Base-by-base conservation (phyloP, 2,329 filamentous ascomycete species). In the Beauveria australis region DNA sequence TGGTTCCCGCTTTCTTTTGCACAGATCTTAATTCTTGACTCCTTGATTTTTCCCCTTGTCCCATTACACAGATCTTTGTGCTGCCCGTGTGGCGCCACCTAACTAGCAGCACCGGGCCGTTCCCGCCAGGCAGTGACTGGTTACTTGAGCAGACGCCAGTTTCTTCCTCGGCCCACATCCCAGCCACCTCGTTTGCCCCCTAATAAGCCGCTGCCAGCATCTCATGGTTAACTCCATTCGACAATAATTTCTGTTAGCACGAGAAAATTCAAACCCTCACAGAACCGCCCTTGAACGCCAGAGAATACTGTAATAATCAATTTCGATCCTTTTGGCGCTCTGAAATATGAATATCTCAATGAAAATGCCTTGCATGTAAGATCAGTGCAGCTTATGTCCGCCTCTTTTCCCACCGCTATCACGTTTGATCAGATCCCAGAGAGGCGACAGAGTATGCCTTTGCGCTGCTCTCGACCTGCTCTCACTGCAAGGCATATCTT, bases 191-290 rank as follows among this genome's bases (percentile, higher is more conserved):
- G 33, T 63, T 66, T 64, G 54, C 22, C 53, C 63, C 49, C 61
- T 2, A 59, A 59, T 65, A 66, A 67, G 62, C 33, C 33, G 12
- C 62, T 63, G 53, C n/a, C 41, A n/a, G n/a, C 28, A 55, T 61
- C 68, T 65, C 64, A 55, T 61, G 55, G 37, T 57, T 61, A 66
- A 68, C 72, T 73, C 72, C 63, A 63, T 48, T 44, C 26, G 62
- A 54, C 64, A 72, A 68, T 73, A 71, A 70, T 59, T 66, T 63
- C 10, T 68, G 72, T 69, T 74, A 74, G 58, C 37, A 49, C 9
- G 26, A 22, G 7, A 33, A 19, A 12, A 2, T 16, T 6, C 22
- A 52, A 12, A 61, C 46, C 19, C 33, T 37, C 33, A 37, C 14
- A 37, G 33, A 10, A 10, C 12, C 33, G 33, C 33, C 14, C 12